Base-by-base conservation (phyloP, 495 filamentous ascomycete species). In the Cercophora samala region DNA sequence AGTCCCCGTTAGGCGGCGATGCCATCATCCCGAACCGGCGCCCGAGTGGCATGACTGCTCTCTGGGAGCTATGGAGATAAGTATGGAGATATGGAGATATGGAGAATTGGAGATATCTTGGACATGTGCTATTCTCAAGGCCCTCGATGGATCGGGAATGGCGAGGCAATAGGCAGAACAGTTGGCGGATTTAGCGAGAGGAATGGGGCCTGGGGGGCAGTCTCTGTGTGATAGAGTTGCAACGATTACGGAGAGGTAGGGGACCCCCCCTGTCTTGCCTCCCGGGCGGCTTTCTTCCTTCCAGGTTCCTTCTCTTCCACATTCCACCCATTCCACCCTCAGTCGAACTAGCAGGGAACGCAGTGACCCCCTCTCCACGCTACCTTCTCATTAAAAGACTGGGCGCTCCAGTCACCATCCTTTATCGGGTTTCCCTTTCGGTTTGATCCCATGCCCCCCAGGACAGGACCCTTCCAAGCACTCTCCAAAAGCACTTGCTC, bases 351-450 rank as follows among this genome's bases (percentile, higher is more conserved):
- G 26, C 62, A 54, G 22, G 9, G 22, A 18, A 25, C n/a, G 15
- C 61, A 63, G 26, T 29, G 26, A 29, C 26, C 26, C 26, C 15
- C 23, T 25, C 42, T 23, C n/a, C 62, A 6, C 59, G 32, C 59
- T 60, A 60, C 58, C 58, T 46, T 51, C 55, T 66, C 55, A 60
- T 62, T 71, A 66, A 68, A 71, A 68, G 66, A 66, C 66, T 37
- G 64, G 61, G 60, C 60, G 32, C n/a, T 29, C 32, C 26, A 37
- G 18, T 29, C 26, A n/a, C 59, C 66, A 69, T 67, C 64, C 52
- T 73, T 67, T 66, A 69, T 69, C 68, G 64, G 69, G 55, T 75
- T 75, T 71, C 71, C 71, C 69, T 73, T 75, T 73, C 70, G 71
- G 71, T 75, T 64, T 56, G 37, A 46, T 59, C 62, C 63, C 66